phyloP scores from a whole-genome alignment of 345 rosid species.

The Brassica rapa region DNA sequence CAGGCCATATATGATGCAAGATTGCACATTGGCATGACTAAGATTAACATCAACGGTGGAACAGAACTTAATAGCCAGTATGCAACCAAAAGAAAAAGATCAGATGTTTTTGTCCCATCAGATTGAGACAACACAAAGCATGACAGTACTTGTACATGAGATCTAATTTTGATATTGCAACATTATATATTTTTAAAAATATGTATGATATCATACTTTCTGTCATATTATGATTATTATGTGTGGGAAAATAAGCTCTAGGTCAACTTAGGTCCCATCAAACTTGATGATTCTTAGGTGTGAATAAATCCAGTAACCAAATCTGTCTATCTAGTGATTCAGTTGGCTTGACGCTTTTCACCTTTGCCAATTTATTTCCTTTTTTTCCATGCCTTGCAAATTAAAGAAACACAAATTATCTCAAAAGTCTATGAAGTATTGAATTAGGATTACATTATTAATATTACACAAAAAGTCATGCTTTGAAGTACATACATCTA shows the following conservation, averaged over 20 bases:
- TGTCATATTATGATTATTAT: neutral
- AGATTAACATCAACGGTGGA: constrained; percentile 16
- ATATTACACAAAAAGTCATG: neutral
- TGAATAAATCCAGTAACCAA: constrained; percentile 37
- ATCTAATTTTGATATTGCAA: constrained; percentile 11
- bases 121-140: constrained; percentile 28
- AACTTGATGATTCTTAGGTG: constrained; percentile 21
- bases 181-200: neutral
- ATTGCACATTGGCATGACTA: neutral
- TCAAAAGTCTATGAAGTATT: constrained; percentile 21
- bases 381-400: neutral
- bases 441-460: neutral
- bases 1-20: constrained; percentile 62
- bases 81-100: constrained; percentile 14
- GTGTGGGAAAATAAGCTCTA: constrained; percentile 31
- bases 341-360: constrained; percentile 23
- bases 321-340: constrained; percentile 19
- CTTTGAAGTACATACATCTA: constrained; percentile 5
- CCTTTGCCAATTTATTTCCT: constrained; percentile 16
- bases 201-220: neutral
- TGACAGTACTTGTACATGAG: constrained; percentile 24
- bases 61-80: neutral
- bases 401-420: neutral
- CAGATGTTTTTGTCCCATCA: constrained; percentile 17
- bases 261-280: constrained; percentile 39